phyloP scores from a whole-genome alignment of 148 eudicot species.

The Cornus kousa region DNA sequence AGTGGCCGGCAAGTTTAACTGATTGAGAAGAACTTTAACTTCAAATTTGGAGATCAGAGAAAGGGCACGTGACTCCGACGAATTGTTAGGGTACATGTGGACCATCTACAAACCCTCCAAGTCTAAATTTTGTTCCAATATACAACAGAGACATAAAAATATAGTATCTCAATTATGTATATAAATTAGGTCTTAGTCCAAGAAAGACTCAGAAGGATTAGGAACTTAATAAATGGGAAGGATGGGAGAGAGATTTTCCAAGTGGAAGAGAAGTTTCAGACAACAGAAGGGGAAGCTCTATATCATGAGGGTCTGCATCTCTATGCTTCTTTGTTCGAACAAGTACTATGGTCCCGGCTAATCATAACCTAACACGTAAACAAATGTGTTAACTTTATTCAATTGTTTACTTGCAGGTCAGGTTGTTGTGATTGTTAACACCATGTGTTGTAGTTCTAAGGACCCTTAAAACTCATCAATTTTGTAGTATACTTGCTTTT shows the following conservation, averaged over 20 bases:
- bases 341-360: conserved; percentile 7
- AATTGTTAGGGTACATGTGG: conserved; percentile 6
- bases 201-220: not conserved
- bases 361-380: too few species aligned
- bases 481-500: not conserved
- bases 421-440: too few species aligned
- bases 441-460: not conserved
- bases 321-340: conserved; percentile 47
- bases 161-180: not conserved
- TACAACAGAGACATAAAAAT: too few species aligned
- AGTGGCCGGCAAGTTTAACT: not conserved
- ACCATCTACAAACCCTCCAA: not conserved
- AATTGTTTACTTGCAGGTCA: too few species aligned
- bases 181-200: conserved; percentile 3
- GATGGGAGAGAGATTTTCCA: conserved; percentile 35
- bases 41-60: not conserved
- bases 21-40: not conserved
- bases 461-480: not conserved
- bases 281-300: conserved; percentile 45
- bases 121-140: not conserved
- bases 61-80: conserved; percentile 3
- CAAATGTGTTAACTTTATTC: too few species aligned
- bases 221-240: conserved; percentile 8
- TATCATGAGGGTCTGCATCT: conserved; percentile 51
- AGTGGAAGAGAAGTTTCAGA: conserved; percentile 47